These are phyloP conservation scores for Aspergillus carlsbadensis DNA, from an alignment of 495 filamentous ascomycete genomes.

Conservation along the genomic window DNA sequence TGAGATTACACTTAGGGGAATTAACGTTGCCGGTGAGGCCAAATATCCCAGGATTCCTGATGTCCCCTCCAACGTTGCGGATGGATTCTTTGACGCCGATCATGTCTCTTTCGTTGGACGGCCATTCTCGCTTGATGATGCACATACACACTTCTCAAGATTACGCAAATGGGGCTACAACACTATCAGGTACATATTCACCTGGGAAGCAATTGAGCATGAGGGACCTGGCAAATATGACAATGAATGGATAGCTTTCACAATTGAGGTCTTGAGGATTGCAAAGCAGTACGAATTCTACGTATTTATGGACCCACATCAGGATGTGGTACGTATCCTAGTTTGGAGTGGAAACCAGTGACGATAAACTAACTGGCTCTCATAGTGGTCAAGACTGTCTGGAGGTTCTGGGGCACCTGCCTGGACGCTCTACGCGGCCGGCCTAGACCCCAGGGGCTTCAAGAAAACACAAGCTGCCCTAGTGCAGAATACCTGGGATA, in stretches of 20 bases:
- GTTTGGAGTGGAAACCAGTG: neutral
- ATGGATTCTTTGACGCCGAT: conserved; percentile 91
- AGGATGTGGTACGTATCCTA: conserved; percentile 76
- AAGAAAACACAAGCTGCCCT: conserved; percentile 85
- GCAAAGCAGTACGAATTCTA: conserved; percentile 92
- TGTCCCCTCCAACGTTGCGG: conserved; percentile 71
- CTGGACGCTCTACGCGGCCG: conserved; percentile 96
- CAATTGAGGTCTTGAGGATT: conserved; percentile 76
- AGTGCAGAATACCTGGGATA: conserved; percentile 92
- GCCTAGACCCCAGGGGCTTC: conserved; percentile 82
- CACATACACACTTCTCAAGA: conserved; percentile 83
- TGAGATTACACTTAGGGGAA: conserved; percentile 66
- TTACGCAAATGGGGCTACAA: conserved; percentile 91
- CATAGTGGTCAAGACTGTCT: conserved; percentile 86
- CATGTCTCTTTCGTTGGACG: conserved; percentile 84
- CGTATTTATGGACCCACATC: conserved; percentile 96
- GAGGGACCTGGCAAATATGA: conserved; percentile 93
- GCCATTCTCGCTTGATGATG: conserved; percentile 80
- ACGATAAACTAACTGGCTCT: conserved; percentile 5
- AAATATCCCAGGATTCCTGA: conserved; percentile 76
- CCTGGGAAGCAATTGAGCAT: conserved; percentile 98
- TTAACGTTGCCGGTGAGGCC: conserved; percentile 67
- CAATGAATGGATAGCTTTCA: conserved; percentile 89
- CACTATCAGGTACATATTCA: conserved; percentile 93
- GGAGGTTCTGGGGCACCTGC: conserved; percentile 95